Percentiles rank a stretch among this genome's conserved stretches.
Evolutionary conservation across 306 rosid genomes (phyloP).

Genomic region (Lathyrus tuberosus): DNA sequence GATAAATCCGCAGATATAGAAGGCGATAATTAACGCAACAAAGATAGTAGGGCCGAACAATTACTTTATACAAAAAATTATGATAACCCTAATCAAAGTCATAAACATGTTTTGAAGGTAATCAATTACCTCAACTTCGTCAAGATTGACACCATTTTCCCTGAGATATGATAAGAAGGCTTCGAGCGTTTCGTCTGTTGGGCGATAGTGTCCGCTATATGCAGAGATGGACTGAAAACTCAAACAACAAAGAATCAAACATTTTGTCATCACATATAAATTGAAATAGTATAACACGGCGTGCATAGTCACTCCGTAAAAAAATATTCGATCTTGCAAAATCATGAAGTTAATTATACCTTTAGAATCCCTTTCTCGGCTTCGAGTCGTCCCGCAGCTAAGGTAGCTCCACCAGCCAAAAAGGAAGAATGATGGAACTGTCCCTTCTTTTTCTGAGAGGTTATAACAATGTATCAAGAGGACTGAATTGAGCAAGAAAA

Average conservation of each 20-base stretch:
- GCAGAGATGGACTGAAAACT: conserved; percentile 80
- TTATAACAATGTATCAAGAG: conserved; percentile 28
- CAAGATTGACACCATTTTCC: conserved; percentile 74
- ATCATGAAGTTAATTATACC: conserved; percentile 46
- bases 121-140: conserved; percentile 74
- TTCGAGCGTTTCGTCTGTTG: conserved; percentile 71
- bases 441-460: conserved; percentile 81
- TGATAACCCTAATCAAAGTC: neutral
- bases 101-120: conserved; percentile 27
- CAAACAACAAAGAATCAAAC: conserved; percentile 45
- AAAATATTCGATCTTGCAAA: too few species aligned
- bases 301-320: too few species aligned
- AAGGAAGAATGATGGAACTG: conserved; percentile 86
- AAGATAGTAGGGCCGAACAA: too few species aligned
- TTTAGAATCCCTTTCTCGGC: conserved; percentile 71
- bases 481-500: conserved; percentile 1
- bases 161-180: conserved; percentile 65
- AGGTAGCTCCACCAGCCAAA: conserved; percentile 89
- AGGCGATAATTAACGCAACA: neutral
- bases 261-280: conserved; percentile 15
- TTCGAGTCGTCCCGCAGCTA: conserved; percentile 89
- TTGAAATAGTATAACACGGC: too few species aligned
- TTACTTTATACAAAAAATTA: neutral
- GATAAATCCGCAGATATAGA: neutral
- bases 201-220: conserved; percentile 97